These are phyloP conservation scores for Apophysomyces trapeziformis DNA, from an alignment of 371 early-diverging fungal genomes.

Conservation along the genomic window DNA sequence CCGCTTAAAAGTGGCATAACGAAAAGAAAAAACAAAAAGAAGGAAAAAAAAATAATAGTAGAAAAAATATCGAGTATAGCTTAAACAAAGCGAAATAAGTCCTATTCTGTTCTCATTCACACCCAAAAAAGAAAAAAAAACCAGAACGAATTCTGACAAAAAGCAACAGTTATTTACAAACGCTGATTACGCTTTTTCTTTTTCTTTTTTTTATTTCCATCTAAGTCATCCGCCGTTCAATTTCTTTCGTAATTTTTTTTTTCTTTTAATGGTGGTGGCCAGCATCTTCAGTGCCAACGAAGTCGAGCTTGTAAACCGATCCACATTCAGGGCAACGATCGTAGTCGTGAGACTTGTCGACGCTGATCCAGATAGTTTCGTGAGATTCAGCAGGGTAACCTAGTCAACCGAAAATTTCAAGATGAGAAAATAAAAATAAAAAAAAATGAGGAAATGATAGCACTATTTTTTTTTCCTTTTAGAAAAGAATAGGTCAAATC, in stretches of 20 bases:
- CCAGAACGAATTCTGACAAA: background rate
- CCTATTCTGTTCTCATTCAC: no score
- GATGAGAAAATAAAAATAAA: background rate
- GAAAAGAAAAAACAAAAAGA: no score
- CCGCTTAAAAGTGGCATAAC: no score
- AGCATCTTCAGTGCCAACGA: slow-evolving; percentile 53
- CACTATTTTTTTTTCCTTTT: no score
- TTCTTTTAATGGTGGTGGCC: slow-evolving; percentile 43
- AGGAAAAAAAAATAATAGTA: no score
- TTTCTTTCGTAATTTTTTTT: slow-evolving; percentile 8
- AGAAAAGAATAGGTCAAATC: slow-evolving; percentile 17
- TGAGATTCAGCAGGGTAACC: slow-evolving; percentile 91
- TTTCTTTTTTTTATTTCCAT: background rate
- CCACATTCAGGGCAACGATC: slow-evolving; percentile 98
- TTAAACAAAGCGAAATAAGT: no score
- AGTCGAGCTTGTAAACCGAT: slow-evolving; percentile 73
- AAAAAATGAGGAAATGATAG: background rate
- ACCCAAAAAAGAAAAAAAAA: background rate
- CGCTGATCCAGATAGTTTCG: slow-evolving; percentile 82
- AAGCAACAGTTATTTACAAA: background rate
- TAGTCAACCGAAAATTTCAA: slow-evolving; percentile 22
- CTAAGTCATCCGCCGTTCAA: slow-evolving; percentile 8
- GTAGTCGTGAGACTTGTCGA: slow-evolving; percentile 76
- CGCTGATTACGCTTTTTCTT: background rate
- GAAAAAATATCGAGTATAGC: no score